Evolutionary conservation across 2,329 filamentous ascomycete species (phyloP).

Genomic region (Arachnomyces sp.): DNA sequence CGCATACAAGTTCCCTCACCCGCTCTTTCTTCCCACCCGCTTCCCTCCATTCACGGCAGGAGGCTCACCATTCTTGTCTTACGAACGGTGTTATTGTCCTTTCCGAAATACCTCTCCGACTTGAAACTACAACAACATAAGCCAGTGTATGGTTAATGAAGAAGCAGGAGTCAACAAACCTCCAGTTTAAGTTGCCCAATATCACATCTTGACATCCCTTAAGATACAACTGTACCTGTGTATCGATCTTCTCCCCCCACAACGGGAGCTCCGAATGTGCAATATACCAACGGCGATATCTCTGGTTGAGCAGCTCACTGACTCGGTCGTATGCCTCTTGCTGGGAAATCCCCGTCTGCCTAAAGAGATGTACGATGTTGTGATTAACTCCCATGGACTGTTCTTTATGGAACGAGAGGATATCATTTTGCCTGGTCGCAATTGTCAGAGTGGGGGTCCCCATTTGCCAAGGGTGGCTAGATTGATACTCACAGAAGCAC

Average conservation of each 20-base stretch:
- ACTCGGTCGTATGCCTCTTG: constrained; percentile 19
- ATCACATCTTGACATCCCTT: constrained; percentile 16
- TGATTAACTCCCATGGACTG: too few relatives aligned
- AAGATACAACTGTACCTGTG: constrained; percentile 18
- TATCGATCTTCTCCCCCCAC: constrained; percentile 18
- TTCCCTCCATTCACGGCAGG: too few relatives aligned
- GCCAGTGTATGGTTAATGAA: not conserved
- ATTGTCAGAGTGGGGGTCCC: constrained; percentile 11
- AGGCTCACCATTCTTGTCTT: constrained; percentile 9
- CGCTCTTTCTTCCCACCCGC: too few relatives aligned
- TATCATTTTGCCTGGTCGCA: constrained; percentile 16
- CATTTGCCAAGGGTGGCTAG: constrained; percentile 13
- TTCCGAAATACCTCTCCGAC: constrained; percentile 16
- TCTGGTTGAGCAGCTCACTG: constrained; percentile 12
- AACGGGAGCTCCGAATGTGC: constrained; percentile 16
- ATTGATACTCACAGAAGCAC: constrained; percentile 9
- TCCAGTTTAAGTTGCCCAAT: constrained; percentile 20
- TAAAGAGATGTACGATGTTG: constrained; percentile 15
- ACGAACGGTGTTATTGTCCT: too few relatives aligned
- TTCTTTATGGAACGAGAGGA: constrained; percentile 21
- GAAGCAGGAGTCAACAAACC: constrained; percentile 12
- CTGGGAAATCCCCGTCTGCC: constrained; percentile 14
- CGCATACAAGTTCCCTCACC: too few relatives aligned
- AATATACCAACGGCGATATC: constrained; percentile 19
- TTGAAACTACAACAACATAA: constrained; percentile 12